Evolutionary conservation across 805 yeast species (phyloP).

Genomic region (Zygotorulaspora florentina): DNA sequence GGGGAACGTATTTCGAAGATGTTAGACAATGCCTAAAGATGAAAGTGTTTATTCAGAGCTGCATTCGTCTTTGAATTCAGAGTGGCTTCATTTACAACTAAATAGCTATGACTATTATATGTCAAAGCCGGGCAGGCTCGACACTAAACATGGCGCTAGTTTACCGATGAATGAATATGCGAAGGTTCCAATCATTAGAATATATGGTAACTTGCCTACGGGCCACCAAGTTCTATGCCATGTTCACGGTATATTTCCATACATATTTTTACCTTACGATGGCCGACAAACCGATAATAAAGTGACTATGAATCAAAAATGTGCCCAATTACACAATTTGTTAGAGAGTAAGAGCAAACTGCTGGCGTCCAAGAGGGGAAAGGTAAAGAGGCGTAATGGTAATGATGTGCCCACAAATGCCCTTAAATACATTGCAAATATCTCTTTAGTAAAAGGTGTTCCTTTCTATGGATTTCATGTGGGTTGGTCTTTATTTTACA

Average conservation of each 20-base stretch:
- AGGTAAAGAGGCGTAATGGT: not conserved
- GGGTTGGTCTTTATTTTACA: constrained; percentile 61
- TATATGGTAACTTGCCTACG: constrained; percentile 66
- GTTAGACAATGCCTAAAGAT: constrained; percentile 19
- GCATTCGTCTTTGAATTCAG: constrained; percentile 15
- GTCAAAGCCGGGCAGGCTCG: constrained; percentile 50
- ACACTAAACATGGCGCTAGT: constrained; percentile 38
- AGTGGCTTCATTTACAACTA: constrained; percentile 47
- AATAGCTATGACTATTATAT: constrained; percentile 66
- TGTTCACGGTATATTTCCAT: constrained; percentile 82
- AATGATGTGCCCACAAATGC: constrained; percentile 3
- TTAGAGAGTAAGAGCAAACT: constrained; percentile 43
- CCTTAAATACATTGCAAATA: constrained; percentile 50
- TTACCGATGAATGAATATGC: constrained; percentile 34
- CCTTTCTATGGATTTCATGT: constrained; percentile 83
- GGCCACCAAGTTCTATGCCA: constrained; percentile 64
- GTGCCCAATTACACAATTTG: constrained; percentile 39
- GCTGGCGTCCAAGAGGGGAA: constrained; percentile 34
- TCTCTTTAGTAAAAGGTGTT: constrained; percentile 63
- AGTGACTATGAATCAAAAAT: constrained; percentile 30
- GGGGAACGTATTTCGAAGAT: not conserved
- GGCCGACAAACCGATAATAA: constrained; percentile 36
- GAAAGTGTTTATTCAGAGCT: constrained; percentile 9
- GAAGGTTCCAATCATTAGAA: constrained; percentile 69
- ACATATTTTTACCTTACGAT: constrained; percentile 61